phyloP scores from a whole-genome alignment of 208 protist genomes.

The Leptomonas pyrrhocoris region DNA sequence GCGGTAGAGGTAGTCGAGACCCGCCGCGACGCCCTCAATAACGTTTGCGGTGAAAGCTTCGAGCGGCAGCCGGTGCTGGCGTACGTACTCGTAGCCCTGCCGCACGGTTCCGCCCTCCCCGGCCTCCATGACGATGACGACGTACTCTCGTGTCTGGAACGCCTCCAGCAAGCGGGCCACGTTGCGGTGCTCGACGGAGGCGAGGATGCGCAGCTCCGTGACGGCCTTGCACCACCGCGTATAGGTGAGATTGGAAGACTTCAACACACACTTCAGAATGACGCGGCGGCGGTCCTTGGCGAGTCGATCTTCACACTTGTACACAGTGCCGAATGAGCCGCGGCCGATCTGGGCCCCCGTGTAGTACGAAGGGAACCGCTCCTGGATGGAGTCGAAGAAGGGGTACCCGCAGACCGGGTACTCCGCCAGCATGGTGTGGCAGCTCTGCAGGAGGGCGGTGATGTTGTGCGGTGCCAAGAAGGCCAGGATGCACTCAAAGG shows the following conservation, averaged over 20 bases:
- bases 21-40: constrained; percentile 56
- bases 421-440: constrained; percentile 54
- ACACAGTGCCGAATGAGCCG: constrained; percentile 70
- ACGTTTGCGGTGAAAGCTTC: constrained; percentile 69
- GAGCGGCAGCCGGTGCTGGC: constrained; percentile 32
- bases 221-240: constrained; percentile 49
- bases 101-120: constrained; percentile 70
- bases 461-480: constrained; percentile 52
- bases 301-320: constrained; percentile 72
- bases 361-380: constrained; percentile 75
- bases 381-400: constrained; percentile 49
- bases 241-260: constrained; percentile 36
- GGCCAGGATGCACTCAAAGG: constrained; percentile 50
- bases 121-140: constrained; percentile 79
- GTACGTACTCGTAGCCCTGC: constrained; percentile 48
- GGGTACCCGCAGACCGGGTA: constrained; percentile 51
- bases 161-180: constrained; percentile 60
- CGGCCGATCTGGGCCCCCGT: constrained; percentile 64
- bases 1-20: constrained; percentile 74
- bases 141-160: constrained; percentile 65
- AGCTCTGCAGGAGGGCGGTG: constrained; percentile 70
- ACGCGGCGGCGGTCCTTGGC: constrained; percentile 36
- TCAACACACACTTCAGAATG: constrained; percentile 70
- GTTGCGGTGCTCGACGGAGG: constrained; percentile 54
- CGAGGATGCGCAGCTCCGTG: constrained; percentile 61